Conservation (phyloP, 306 rosid species). For the Corylus heterophylla region DNA sequence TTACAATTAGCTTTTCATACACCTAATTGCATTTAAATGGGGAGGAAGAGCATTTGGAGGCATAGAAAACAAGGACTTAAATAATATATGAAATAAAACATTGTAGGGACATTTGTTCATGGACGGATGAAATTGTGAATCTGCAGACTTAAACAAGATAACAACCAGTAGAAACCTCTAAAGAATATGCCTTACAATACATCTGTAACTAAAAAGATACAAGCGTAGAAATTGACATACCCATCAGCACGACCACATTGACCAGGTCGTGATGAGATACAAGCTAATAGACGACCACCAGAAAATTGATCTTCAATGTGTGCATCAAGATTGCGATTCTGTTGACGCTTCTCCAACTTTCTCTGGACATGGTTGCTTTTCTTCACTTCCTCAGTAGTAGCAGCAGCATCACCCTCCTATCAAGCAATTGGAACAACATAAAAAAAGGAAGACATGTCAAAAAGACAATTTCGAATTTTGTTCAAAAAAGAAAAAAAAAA, state of each 20-base stretch:
- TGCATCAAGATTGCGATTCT: conserved; percentile 41
- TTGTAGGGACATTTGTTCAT: neutral
- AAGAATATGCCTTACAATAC: neutral
- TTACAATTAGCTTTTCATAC: neutral
- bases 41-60: neutral
- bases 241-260: conserved; percentile 70
- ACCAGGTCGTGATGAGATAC: conserved; percentile 65
- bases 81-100: neutral
- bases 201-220: neutral
- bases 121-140: neutral
- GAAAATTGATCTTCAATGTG: conserved; percentile 66
- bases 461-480: neutral
- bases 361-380: conserved; percentile 56
- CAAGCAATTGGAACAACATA: neutral
- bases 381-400: conserved; percentile 49
- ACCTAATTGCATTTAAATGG: neutral
- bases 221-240: conserved; percentile 25
- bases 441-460: neutral
- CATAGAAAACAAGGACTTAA: neutral
- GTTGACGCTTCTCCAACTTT: conserved; percentile 55
- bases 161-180: neutral
- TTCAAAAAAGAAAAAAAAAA: neutral
- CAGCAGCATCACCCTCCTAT: conserved; percentile 49
- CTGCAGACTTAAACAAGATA: neutral
- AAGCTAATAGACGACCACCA: conserved; percentile 59